Evolutionary conservation across 2,329 filamentous ascomycete species (phyloP), one percentile per base, ranked within the genome.

Genomic region (Arthrobotrys pseudoclavata): DNA sequence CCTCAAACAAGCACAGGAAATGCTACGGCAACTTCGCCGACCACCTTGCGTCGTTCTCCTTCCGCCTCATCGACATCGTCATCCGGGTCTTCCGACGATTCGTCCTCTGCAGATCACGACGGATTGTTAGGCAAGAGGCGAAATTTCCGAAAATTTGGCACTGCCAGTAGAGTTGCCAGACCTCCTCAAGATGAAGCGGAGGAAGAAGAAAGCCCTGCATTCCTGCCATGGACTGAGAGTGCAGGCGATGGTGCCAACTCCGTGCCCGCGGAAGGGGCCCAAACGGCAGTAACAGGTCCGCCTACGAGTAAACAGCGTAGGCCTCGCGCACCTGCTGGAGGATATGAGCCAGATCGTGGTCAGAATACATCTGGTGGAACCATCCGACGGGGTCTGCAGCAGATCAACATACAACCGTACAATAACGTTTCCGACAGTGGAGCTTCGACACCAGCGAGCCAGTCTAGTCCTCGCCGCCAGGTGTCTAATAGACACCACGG

Each of bases 371-470:
- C 67, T 42, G 69, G 75, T 20, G 72, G 72, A 47, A 77, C 72
- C 5, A 77, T 74, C n/a, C 55, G 60, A 31, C 69, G 62, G 40
- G 67, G 66, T 42, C 52, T 71, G 18, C 71, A 76, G 22, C 66
- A 78, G 40, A 64, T 69, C 22, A 69, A 69, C 40, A 45, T 67
- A 60, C 67, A 70, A 29, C 82, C 83, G 10, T 80, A 83, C 2
- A 62, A 71, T 34, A 52, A 60, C 34, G 50, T 64, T 10, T 67
- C 82, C 83, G 0, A 86, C 86, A 0, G 87, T 87, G 2, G 82
- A 89, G n/a, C 89, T 86, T 48, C 89, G 90, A 0, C 87, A 87
- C 22, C 87, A 89, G 24, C 87, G 87, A 13, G 86, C 87, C 5
- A 90, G 91, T 64, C 81, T 90, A 60, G 85, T 87, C 1, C 86